phyloP scores from a whole-genome alignment of 768 basidiomycete genomes.

The Lyophyllum shimeji region DNA sequence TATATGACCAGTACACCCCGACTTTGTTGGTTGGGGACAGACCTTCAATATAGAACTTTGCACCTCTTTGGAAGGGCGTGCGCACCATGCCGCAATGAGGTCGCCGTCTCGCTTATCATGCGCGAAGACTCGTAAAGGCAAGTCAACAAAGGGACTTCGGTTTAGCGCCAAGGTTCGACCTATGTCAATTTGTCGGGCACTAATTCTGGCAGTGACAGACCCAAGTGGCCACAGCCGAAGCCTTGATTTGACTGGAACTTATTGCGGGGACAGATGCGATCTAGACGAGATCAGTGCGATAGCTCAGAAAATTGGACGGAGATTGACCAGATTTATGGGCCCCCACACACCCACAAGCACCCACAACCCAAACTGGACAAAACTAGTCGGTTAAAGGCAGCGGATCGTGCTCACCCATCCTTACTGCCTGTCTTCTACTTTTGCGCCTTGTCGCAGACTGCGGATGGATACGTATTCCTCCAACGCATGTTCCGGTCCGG shows the following conservation, averaged over 20 bases:
- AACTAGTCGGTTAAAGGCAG: conserved; percentile 4
- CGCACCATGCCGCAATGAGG: neutral
- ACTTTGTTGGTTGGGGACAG: neutral
- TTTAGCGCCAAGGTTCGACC: neutral
- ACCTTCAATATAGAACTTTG: conserved; percentile 3
- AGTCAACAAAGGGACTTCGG: neutral
- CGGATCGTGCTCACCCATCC: neutral
- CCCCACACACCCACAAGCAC: conserved; percentile 8
- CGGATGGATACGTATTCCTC: neutral
- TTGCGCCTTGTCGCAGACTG: neutral
- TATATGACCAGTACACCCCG: too few relatives aligned
- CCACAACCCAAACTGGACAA: conserved; percentile 2
- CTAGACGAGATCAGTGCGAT: neutral
- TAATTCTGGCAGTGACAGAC: neutral
- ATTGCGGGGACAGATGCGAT: neutral
- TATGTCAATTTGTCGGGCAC: neutral
- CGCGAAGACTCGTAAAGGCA: neutral
- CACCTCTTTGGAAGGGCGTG: conserved; percentile 2
- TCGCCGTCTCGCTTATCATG: neutral
- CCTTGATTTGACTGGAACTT: neutral
- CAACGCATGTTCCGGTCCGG: neutral
- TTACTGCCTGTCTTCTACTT: neutral
- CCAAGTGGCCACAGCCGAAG: neutral
- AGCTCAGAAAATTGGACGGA: conserved; percentile 9
- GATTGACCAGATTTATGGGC: conserved; percentile 5